phyloP scores from a whole-genome alignment of 2,329 filamentous ascomycete genomes.

The Zasmidium angulare region DNA sequence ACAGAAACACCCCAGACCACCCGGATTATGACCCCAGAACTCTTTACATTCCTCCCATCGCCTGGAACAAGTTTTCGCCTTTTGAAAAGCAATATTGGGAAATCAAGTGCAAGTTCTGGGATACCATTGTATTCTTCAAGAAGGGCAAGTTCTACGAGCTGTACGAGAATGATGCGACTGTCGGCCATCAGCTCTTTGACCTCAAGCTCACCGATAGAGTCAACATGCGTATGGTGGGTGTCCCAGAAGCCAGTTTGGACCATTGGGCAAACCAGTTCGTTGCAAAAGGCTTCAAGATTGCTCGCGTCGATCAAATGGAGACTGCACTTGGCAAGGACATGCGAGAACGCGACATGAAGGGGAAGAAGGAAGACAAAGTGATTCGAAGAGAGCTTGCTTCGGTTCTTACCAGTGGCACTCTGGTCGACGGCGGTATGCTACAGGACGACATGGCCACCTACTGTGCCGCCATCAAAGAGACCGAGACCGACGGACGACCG shows the following conservation, averaged over 20 bases:
- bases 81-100: constrained; percentile 99
- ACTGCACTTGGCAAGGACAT: constrained; percentile 96
- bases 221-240: constrained; percentile 99
- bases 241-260: constrained; percentile 91
- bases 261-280: constrained; percentile 99
- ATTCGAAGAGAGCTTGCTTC: constrained; percentile 88
- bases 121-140: constrained; percentile 98
- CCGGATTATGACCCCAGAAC: constrained; percentile 90
- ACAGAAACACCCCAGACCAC: constrained; percentile 73
- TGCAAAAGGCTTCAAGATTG: constrained; percentile 96
- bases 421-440: constrained; percentile 94
- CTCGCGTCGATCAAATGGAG: constrained; percentile 94
- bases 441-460: constrained; percentile 97
- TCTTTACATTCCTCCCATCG: constrained; percentile 80
- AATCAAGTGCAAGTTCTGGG: constrained; percentile 97
- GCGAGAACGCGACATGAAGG: constrained; percentile 75
- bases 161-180: constrained; percentile 95
- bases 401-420: constrained; percentile 85
- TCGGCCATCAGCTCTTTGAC: constrained; percentile 95
- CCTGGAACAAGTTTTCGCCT: constrained; percentile 80
- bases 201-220: constrained; percentile 96
- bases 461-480: constrained; percentile 85
- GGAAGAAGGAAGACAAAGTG: constrained; percentile 83
- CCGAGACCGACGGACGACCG: constrained; percentile 68
- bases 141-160: constrained; percentile 99